Percentiles rank a stretch among this genome's conserved stretches.
Conservation (phyloP, 1,139 yeast species). For the Zygotorulaspora mrakii region DNA sequence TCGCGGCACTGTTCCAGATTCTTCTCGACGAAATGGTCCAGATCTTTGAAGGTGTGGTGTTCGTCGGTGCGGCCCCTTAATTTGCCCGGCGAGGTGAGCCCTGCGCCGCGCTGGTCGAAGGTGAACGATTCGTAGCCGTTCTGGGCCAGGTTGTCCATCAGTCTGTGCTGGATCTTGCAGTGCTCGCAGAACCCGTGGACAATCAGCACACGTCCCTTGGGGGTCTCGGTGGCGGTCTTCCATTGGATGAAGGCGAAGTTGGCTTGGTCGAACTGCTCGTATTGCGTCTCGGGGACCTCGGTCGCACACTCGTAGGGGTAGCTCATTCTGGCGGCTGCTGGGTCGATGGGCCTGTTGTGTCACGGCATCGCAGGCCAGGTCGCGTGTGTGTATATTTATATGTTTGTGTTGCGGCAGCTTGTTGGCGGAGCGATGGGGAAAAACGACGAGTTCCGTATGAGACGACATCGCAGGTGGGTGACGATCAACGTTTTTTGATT, state of each 20-base stretch:
- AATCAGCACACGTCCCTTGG: slow-evolving; percentile 46
- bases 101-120: slow-evolving; percentile 89
- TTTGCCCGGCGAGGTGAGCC: slow-evolving; percentile 62
- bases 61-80: slow-evolving; percentile 68
- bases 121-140: slow-evolving; percentile 70
- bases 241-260: slow-evolving; percentile 31
- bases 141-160: slow-evolving; percentile 55
- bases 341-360: too few species aligned
- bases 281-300: slow-evolving; percentile 25
- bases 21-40: slow-evolving; percentile 51
- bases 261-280: slow-evolving; percentile 30
- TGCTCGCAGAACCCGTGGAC: slow-evolving; percentile 85
- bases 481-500: slow-evolving; percentile 6
- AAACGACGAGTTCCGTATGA: too few species aligned
- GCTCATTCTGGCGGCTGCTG: not conserved
- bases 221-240: slow-evolving; percentile 19
- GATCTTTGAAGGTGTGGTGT: slow-evolving; percentile 56
- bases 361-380: slow-evolving; percentile 1
- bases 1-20: slow-evolving; percentile 36
- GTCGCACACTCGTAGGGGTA: slow-evolving; percentile 29
- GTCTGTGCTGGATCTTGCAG: slow-evolving; percentile 49
- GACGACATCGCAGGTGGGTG: too few species aligned
- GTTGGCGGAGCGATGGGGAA: too few species aligned
- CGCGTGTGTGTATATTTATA: too few species aligned
- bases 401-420: too few species aligned